Evolutionary conservation across 2,329 filamentous ascomycete species (phyloP).

Genomic region (Alternaria longipes): DNA sequence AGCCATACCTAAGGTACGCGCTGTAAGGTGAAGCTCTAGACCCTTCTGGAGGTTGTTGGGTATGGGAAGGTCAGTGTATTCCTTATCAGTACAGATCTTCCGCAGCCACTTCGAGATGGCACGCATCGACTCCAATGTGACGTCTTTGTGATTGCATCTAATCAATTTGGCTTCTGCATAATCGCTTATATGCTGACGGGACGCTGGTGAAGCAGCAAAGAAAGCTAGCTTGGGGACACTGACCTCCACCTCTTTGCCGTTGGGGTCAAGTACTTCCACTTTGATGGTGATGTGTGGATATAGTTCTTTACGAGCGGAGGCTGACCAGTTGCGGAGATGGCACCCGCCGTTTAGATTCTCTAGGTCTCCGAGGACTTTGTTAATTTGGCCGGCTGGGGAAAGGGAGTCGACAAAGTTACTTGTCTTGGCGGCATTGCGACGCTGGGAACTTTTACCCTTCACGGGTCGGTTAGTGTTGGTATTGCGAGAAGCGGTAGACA

Average conservation of each 20-base stretch:
- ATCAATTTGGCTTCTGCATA: neutral
- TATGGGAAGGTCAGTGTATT: neutral
- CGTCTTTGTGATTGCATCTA: constrained; percentile 4
- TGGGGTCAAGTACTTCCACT: constrained; percentile 4
- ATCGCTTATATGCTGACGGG: neutral
- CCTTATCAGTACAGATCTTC: neutral
- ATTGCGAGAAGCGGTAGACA: neutral
- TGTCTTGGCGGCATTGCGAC: neutral
- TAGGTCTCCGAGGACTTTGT: constrained; percentile 10
- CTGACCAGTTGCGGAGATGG: constrained; percentile 16
- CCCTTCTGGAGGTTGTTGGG: neutral
- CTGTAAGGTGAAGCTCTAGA: constrained; percentile 12
- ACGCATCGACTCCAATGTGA: neutral
- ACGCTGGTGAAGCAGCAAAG: constrained; percentile 11
- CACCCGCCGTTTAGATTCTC: constrained; percentile 11
- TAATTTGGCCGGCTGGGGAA: constrained; percentile 10
- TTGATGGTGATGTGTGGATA: constrained; percentile 1
- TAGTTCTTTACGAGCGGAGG: constrained; percentile 10
- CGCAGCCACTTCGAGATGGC: constrained; percentile 14
- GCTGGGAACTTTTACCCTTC: neutral
- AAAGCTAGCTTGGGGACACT: constrained; percentile 14
- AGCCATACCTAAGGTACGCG: constrained; percentile 10
- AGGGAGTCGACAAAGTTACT: constrained; percentile 5
- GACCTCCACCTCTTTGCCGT: neutral
- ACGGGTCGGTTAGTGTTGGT: neutral